Conservation (phyloP, 2,329 filamentous ascomycete species). For the Epichloe gansuensis region DNA sequence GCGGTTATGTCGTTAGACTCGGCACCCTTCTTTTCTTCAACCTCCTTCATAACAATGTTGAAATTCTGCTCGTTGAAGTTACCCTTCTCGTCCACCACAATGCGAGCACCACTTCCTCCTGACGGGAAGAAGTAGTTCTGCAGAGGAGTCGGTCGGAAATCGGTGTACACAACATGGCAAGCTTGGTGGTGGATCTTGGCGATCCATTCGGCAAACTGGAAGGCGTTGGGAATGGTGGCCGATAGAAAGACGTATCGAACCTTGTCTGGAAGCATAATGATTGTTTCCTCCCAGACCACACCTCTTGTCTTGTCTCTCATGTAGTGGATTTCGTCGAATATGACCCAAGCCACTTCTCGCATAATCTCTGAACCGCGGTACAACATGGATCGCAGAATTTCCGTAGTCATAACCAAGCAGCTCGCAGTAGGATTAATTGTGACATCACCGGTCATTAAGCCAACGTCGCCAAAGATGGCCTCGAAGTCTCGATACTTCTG, state of each 20-base stretch:
- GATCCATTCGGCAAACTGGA: conserved; percentile 99
- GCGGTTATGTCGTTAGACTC: conserved; percentile 69
- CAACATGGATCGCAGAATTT: conserved; percentile 97
- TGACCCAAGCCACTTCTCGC: conserved; percentile 96
- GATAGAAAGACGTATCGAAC: conserved; percentile 97
- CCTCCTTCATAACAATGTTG: conserved; percentile 83
- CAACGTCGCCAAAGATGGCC: conserved; percentile 90
- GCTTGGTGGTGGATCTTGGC: conserved; percentile 95
- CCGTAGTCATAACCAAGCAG: conserved; percentile 97
- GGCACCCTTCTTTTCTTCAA: conserved; percentile 76
- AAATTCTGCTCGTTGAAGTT: conserved; percentile 96
- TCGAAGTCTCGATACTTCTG: conserved; percentile 97
- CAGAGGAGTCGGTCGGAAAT: conserved; percentile 90
- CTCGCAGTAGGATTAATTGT: conserved; percentile 98
- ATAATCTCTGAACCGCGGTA: conserved; percentile 98
- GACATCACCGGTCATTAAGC: conserved; percentile 96
- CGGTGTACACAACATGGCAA: conserved; percentile 97
- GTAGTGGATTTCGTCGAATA: conserved; percentile 98
- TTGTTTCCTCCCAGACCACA: conserved; percentile 99
- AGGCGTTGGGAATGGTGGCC: conserved; percentile 94
- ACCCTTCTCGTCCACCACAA: conserved; percentile 94
- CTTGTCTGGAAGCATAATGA: conserved; percentile 95
- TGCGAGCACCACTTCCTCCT: conserved; percentile 81
- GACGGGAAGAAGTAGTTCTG: conserved; percentile 97
- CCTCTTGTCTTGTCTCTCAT: conserved; percentile 88